Conservation (phyloP, 495 filamentous ascomycete genomes). For the Penicillium lividum region DNA sequence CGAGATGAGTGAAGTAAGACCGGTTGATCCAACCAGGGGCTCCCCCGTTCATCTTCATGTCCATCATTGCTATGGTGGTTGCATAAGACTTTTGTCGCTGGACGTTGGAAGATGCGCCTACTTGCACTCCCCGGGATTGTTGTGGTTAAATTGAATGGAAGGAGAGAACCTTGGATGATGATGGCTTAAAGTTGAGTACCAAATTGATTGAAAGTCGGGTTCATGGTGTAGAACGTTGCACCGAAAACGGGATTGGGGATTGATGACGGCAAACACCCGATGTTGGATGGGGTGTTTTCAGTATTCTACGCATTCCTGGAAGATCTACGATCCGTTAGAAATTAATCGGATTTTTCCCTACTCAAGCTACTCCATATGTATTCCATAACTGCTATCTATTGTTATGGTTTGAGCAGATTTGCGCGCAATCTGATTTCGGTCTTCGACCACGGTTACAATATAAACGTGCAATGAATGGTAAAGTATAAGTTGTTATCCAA, state of each 20-base stretch:
- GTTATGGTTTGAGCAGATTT: conserved; percentile 31
- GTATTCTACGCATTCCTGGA: conserved; percentile 9
- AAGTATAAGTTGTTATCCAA: not conserved
- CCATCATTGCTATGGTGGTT: conserved; percentile 16
- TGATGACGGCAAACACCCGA: conserved; percentile 6
- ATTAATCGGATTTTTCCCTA: conserved; percentile 32
- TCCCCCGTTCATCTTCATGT: conserved; percentile 19
- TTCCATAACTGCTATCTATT: not conserved
- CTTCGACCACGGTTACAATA: not conserved
- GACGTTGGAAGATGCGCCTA: not conserved
- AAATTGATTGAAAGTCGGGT: not conserved
- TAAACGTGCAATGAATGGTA: not conserved
- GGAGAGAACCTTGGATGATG: conserved; percentile 4
- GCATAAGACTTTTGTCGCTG: not conserved
- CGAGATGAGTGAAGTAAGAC: conserved; percentile 52
- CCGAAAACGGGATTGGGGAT: conserved; percentile 18
- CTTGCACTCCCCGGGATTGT: not conserved
- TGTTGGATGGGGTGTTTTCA: not conserved
- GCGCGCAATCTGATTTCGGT: conserved; percentile 15
- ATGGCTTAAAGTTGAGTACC: conserved; percentile 5
- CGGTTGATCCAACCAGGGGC: conserved; percentile 48
- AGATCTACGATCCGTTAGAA: conserved; percentile 25
- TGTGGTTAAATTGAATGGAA: not conserved
- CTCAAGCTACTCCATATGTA: not conserved
- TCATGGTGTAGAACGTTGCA: conserved; percentile 1